Percentiles rank a stretch among this genome's conserved stretches.
phyloP scores from a whole-genome alignment of 495 filamentous ascomycete species.

The Cercophora sp. region DNA sequence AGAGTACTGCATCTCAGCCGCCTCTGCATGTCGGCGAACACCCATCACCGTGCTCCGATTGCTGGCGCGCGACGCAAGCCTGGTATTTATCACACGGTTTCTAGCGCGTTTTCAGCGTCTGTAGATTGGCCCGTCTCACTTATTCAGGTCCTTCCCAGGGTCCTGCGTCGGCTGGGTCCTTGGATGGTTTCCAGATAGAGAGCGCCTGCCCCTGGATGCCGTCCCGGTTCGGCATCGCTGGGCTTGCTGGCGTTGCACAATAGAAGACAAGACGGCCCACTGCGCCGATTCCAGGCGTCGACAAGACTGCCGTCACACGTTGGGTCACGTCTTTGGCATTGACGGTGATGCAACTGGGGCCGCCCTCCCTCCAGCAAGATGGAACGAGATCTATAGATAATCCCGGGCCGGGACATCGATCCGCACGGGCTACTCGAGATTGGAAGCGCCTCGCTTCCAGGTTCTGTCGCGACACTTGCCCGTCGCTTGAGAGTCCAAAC shows the following conservation, averaged over 20 bases:
- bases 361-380: no score
- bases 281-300: background rate
- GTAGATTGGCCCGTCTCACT: conserved; percentile 15
- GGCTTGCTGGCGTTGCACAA: background rate
- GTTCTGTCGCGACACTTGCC: background rate
- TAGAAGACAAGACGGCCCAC: background rate
- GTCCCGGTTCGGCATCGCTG: background rate
- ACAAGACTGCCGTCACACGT: background rate
- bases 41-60: conserved; percentile 3
- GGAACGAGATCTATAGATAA: no score
- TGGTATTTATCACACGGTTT: background rate
- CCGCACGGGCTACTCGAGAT: background rate
- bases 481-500: background rate
- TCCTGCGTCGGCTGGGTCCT: conserved; percentile 10
- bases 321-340: background rate
- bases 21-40: background rate
- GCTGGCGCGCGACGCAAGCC: background rate
- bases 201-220: background rate
- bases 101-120: conserved; percentile 16
- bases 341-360: no score
- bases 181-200: conserved; percentile 7
- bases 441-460: background rate
- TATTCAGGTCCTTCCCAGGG: conserved; percentile 10
- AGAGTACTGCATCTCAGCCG: no score
- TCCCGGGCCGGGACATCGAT: background rate